Evolutionary conservation across 1,139 yeast genomes (phyloP), one percentile per base, ranked within the genome.

Genomic region (Wickerhamiella infanticola): DNA sequence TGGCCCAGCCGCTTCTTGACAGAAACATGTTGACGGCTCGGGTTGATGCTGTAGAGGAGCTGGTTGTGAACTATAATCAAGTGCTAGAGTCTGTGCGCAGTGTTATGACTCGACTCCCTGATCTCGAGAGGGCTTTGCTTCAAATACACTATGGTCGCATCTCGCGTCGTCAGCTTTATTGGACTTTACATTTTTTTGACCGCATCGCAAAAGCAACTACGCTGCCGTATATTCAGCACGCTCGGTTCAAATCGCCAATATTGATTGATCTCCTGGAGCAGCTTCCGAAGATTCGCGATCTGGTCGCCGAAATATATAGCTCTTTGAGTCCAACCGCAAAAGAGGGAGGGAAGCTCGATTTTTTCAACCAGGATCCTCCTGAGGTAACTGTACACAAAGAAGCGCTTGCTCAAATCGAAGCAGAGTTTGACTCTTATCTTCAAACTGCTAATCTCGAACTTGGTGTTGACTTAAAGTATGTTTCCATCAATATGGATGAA

Each of bases 61-160:
- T 86, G 39, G 0, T 55, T 58, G 18, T 55, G 41, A 4, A 58
- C 8, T 43, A 52, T 31, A 40, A 45, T 4, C n/a, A 37, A 27
- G 42, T 46, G 24, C 58, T 82, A 41, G 88, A 81, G 53, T 62
- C 69, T 6, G 59, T 81, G 13, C 65, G 70, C 41, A 65, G 63
- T 23, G 56, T 69, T 9, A 55, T 88, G 50, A 64, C 64, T 42
- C 59, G 59, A 6, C 60, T 72, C 26, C 77, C 78, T 0, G 96
- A 90, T 58, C 62, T 90, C 33, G 86, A 84, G 51, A 72, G 76
- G 47, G 70, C 74, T 3, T 62, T 85, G 41, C 76, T 79, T 47
- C 77, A 81, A 51, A 66, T 84, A 2, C 82, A 83, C 51, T 85
- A 84, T 58, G 74, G 74, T 25, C 53, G 65, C 13, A 51, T 82